These are phyloP conservation scores for Globisporangium cystogenes DNA, from an alignment of 352 stramenopile genomes.

Conservation along the genomic window DNA sequence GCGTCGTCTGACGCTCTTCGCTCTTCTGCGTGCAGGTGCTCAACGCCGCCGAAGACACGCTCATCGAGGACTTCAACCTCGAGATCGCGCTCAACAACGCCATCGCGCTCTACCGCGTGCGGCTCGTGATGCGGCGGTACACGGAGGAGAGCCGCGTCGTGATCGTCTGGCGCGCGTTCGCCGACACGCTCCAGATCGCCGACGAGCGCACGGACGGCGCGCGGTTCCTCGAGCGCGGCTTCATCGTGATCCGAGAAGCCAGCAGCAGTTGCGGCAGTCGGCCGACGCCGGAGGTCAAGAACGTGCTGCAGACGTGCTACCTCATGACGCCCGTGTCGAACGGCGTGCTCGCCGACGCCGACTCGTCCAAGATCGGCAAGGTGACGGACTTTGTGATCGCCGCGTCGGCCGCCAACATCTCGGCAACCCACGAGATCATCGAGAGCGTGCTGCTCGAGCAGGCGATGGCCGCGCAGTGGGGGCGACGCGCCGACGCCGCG, in stretches of 20 bases:
- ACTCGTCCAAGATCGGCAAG: background rate
- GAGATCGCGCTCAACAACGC: conserved; percentile 41
- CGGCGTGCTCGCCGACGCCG: background rate
- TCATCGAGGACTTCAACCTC: conserved; percentile 51
- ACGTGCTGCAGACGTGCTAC: conserved; percentile 27
- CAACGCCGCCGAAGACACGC: conserved; percentile 29
- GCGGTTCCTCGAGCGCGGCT: conserved; percentile 51
- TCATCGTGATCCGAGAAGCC: conserved; percentile 31
- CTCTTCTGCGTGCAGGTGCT: background rate
- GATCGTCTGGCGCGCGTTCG: conserved; percentile 50
- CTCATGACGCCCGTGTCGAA: conserved; percentile 25
- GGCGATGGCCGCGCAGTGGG: background rate
- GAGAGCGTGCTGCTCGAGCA: conserved; percentile 8
- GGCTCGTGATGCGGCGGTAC: conserved; percentile 43
- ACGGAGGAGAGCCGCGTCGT: conserved; percentile 42
- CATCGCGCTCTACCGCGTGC: conserved; percentile 35
- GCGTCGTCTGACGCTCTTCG: too few species aligned
- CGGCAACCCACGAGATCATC: conserved; percentile 11
- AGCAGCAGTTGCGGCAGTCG: conserved; percentile 2
- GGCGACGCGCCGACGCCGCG: too few species aligned
- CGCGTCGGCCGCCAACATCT: conserved; percentile 4
- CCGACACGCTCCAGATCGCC: conserved; percentile 39
- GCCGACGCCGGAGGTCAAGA: background rate
- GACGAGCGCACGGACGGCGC: conserved; percentile 27
- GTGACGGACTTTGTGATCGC: conserved; percentile 10